These are phyloP conservation scores for Samsoniella hepiali DNA, from an alignment of 2,329 filamentous ascomycete species.

Conservation along the genomic window DNA sequence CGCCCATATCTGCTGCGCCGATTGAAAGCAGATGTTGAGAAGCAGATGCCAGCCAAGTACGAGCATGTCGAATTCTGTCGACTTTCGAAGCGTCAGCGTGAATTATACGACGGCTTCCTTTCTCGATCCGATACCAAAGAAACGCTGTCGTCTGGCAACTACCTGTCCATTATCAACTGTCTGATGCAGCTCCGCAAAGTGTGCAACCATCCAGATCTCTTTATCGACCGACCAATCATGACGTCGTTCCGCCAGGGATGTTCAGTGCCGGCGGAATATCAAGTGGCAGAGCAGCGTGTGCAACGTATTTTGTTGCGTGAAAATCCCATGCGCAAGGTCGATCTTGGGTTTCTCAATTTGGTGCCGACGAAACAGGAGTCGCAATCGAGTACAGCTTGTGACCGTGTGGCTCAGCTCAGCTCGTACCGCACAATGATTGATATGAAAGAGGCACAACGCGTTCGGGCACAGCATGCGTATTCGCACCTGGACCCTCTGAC, in stretches of 20 bases:
- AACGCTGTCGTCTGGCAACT: constrained; percentile 88
- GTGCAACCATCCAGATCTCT: constrained; percentile 96
- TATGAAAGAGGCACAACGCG: constrained; percentile 67
- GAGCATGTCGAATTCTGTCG: constrained; percentile 96
- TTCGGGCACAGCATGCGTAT: constrained; percentile 54
- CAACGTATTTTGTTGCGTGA: constrained; percentile 62
- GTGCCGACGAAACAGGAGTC: constrained; percentile 68
- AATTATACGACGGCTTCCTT: constrained; percentile 95
- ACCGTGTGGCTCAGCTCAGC: constrained; percentile 62
- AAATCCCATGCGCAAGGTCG: constrained; percentile 61
- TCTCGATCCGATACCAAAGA: constrained; percentile 84
- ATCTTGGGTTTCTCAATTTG: constrained; percentile 75
- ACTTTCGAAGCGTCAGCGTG: constrained; percentile 89
- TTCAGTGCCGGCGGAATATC: constrained; percentile 72
- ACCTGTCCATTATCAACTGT: constrained; percentile 97
- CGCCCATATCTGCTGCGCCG: constrained; percentile 87
- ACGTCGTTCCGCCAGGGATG: constrained; percentile 91
- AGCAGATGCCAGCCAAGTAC: constrained; percentile 97
- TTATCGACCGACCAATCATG: constrained; percentile 92
- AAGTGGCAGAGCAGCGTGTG: constrained; percentile 67
- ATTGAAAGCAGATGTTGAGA: constrained; percentile 94
- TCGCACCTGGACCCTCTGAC: constrained; percentile 61
- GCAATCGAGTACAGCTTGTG: constrained; percentile 52
- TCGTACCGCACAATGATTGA: constrained; percentile 67
- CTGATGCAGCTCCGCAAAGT: constrained; percentile 97